Percentiles rank a stretch among this genome's conserved stretches.
phyloP scores from a whole-genome alignment of 768 basidiomycete species.

The Inosperma sp. region DNA sequence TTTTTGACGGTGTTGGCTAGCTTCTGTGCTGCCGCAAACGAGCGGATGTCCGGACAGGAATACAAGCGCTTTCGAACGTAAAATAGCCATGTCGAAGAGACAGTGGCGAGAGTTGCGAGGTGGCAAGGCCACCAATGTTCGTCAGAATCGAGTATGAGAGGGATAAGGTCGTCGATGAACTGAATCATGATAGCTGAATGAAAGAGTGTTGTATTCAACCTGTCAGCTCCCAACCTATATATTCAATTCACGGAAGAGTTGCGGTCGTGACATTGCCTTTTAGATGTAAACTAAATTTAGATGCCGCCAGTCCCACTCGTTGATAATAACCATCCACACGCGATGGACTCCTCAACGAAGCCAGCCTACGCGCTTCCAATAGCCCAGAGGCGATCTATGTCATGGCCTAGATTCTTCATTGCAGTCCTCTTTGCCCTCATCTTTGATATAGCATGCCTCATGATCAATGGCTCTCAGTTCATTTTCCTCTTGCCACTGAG shows the following conservation, averaged over 20 bases:
- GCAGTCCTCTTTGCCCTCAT: slow-evolving; percentile 50
- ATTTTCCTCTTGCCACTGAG: slow-evolving; percentile 63
- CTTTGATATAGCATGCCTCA: slow-evolving; percentile 61
- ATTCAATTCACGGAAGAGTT: background rate
- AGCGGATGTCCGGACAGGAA: slow-evolving; percentile 35
- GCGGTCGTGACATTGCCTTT: slow-evolving; percentile 5
- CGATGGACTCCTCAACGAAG: too few species aligned
- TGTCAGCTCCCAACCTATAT: background rate
- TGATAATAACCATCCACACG: too few species aligned
- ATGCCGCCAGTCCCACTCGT: too few species aligned
- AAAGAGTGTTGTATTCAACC: background rate
- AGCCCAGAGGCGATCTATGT: slow-evolving; percentile 42
- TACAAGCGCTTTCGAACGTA: slow-evolving; percentile 45
- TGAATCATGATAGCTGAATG: slow-evolving; percentile 9
- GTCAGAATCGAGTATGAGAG: slow-evolving; percentile 44
- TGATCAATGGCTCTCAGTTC: slow-evolving; percentile 72
- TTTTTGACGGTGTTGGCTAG: slow-evolving; percentile 40
- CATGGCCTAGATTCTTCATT: slow-evolving; percentile 50
- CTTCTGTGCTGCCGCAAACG: slow-evolving; percentile 38
- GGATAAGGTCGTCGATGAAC: slow-evolving; percentile 50
- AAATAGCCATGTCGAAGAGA: slow-evolving; percentile 47
- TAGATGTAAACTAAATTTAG: too few species aligned
- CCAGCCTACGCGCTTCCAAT: slow-evolving; percentile 43
- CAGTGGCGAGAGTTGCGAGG: slow-evolving; percentile 41
- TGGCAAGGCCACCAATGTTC: slow-evolving; percentile 54